phyloP scores from a whole-genome alignment of 192 early-diverging fungal genomes.

The Mortierella hygrophila region DNA sequence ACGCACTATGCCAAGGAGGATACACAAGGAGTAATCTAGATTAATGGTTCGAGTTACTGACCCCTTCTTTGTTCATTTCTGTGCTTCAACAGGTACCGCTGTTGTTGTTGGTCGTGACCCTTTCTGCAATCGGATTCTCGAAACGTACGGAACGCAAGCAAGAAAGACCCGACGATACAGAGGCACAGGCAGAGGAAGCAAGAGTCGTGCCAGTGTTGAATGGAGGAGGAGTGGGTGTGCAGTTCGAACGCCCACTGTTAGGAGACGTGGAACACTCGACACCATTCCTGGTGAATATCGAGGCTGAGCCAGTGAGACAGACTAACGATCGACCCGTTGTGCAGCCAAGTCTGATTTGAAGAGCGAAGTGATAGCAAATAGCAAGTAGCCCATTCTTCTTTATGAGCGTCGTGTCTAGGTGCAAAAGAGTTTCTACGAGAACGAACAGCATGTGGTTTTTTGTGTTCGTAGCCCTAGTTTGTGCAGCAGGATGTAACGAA shows the following conservation, averaged over 20 bases:
- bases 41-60: background rate
- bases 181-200: slow-evolving; percentile 19
- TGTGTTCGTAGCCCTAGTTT: no score
- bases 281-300: background rate
- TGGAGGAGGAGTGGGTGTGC: background rate
- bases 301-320: slow-evolving; percentile 10
- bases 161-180: slow-evolving; percentile 11
- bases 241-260: slow-evolving; percentile 19
- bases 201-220: slow-evolving; percentile 2
- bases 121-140: slow-evolving; percentile 20
- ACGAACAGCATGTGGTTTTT: no score
- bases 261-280: background rate
- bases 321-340: background rate
- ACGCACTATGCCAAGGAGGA: background rate
- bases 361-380: background rate
- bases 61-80: background rate
- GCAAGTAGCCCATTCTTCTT: no score
- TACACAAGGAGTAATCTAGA: background rate
- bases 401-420: no score
- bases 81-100: slow-evolving; percentile 10
- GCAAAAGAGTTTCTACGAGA: no score
- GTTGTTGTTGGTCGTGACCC: slow-evolving; percentile 13
- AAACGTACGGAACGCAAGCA: slow-evolving; percentile 18
- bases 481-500: no score
- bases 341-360: slow-evolving; percentile 12